These are phyloP conservation scores for Penicillium crystallinum DNA, from an alignment of 495 filamentous ascomycete genomes.

Conservation along the genomic window DNA sequence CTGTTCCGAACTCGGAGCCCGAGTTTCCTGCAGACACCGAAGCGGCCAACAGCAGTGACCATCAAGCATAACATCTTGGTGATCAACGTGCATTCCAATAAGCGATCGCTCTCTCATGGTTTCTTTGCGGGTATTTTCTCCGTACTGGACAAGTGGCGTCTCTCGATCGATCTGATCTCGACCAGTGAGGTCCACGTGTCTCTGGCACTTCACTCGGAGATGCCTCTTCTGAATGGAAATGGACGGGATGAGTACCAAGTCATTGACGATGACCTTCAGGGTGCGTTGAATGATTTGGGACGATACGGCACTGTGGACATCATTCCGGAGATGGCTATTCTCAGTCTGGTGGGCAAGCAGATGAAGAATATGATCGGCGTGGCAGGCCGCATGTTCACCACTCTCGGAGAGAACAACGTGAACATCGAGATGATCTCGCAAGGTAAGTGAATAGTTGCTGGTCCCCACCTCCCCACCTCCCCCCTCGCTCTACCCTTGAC, in stretches of 20 bases:
- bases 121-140: slow-evolving; percentile 90
- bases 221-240: slow-evolving; percentile 47
- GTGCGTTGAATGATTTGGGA: slow-evolving; percentile 62
- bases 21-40: slow-evolving; percentile 48
- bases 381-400: slow-evolving; percentile 82
- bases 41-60: slow-evolving; percentile 86
- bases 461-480: not conserved
- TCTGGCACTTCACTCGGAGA: slow-evolving; percentile 79
- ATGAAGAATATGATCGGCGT: slow-evolving; percentile 95
- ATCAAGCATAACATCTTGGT: slow-evolving; percentile 91
- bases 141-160: slow-evolving; percentile 69
- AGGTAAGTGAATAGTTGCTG: slow-evolving; percentile 51
- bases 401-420: slow-evolving; percentile 78
- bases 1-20: slow-evolving; percentile 46
- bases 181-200: slow-evolving; percentile 93
- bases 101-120: slow-evolving; percentile 78
- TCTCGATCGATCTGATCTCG: slow-evolving; percentile 90
- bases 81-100: slow-evolving; percentile 93
- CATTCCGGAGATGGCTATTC: slow-evolving; percentile 80
- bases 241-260: slow-evolving; percentile 60
- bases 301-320: slow-evolving; percentile 82
- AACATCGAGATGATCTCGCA: slow-evolving; percentile 99
- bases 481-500: slow-evolving; percentile 4
- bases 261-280: slow-evolving; percentile 58
- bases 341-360: slow-evolving; percentile 85